Conservation (phyloP, 2,329 filamentous ascomycete species). For the Xylogone sp. region DNA sequence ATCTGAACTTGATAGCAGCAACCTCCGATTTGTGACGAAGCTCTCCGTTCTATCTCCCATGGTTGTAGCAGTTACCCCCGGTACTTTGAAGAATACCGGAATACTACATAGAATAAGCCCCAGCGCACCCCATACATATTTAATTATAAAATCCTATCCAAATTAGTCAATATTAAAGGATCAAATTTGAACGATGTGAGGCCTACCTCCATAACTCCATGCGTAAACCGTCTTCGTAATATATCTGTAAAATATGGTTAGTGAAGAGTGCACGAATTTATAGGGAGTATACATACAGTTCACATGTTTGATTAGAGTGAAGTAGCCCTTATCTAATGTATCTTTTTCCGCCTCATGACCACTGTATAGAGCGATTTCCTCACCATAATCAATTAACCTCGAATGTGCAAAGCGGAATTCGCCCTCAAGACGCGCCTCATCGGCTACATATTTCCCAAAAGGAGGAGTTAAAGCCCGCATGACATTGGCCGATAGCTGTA, state of each 20-base stretch:
- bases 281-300: conserved; percentile 45
- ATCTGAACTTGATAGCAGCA: conserved; percentile 90
- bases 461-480: conserved; percentile 95
- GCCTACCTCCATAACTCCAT: conserved; percentile 84
- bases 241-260: conserved; percentile 54
- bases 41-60: conserved; percentile 71
- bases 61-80: conserved; percentile 51
- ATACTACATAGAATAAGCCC: conserved; percentile 90
- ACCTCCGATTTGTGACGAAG: conserved; percentile 90
- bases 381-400: conserved; percentile 89
- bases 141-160: conserved; percentile 82
- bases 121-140: conserved; percentile 97
- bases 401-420: conserved; percentile 97
- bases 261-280: background rate
- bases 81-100: conserved; percentile 92
- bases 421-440: conserved; percentile 89
- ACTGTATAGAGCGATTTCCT: conserved; percentile 88
- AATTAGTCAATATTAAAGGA: background rate
- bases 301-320: conserved; percentile 97
- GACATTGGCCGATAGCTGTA: conserved; percentile 83
- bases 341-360: conserved; percentile 95
- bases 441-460: conserved; percentile 95
- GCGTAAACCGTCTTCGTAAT: conserved; percentile 83
- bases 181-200: background rate
- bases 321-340: conserved; percentile 95